Evolutionary conservation across 345 rosid species (phyloP).

Genomic region (Theobroma cacao): DNA sequence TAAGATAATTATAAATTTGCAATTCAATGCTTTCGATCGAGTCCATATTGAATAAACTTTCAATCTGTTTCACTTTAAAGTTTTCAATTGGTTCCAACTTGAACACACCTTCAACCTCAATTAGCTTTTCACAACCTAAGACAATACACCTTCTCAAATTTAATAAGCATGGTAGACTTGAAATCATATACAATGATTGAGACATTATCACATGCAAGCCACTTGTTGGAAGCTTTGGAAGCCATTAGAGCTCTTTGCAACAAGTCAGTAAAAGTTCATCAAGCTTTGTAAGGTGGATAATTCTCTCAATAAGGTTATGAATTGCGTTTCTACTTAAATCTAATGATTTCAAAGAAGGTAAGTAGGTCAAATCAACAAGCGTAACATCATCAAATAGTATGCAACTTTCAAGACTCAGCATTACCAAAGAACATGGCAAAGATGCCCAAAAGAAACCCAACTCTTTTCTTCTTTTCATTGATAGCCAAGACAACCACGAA

Average conservation of each 20-base stretch:
- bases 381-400: neutral
- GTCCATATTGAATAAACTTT: neutral
- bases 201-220: too few relatives aligned
- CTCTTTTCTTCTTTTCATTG: neutral
- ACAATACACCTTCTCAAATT: neutral
- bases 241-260: constrained; percentile 5
- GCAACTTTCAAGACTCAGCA: neutral
- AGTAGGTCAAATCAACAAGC: neutral
- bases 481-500: neutral
- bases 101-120: constrained; percentile 15
- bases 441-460: neutral
- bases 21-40: constrained; percentile 3
- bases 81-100: constrained; percentile 10
- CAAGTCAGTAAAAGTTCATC: constrained; percentile 3
- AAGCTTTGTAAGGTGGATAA: constrained; percentile 6
- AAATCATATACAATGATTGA: too few relatives aligned
- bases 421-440: neutral
- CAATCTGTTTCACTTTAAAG: neutral
- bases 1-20: neutral
- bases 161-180: neutral
- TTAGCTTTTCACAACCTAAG: constrained; percentile 18
- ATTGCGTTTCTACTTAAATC: constrained; percentile 15
- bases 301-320: constrained; percentile 1
- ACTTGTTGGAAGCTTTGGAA: constrained; percentile 21
- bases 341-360: constrained; percentile 4